These are phyloP conservation scores for Suhomyces prunicola DNA, from an alignment of 805 yeast species.

Conservation along the genomic window DNA sequence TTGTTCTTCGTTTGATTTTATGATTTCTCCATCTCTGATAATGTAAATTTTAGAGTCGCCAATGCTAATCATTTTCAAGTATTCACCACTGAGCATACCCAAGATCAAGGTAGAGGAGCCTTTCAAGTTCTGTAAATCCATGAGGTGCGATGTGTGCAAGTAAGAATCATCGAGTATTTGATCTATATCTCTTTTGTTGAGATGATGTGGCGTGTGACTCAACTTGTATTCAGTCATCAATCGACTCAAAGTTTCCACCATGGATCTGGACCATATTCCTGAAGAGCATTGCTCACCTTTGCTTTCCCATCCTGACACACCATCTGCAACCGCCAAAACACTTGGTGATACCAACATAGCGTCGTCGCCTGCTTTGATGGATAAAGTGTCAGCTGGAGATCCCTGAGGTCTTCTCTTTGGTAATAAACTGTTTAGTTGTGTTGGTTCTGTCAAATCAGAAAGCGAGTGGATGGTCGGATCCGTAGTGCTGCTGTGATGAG, in stretches of 20 bases:
- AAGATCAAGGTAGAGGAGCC: slow-evolving; percentile 51
- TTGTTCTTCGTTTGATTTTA: slow-evolving; percentile 45
- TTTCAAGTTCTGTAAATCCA: slow-evolving; percentile 45
- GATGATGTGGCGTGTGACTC: slow-evolving; percentile 33
- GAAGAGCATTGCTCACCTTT: slow-evolving; percentile 39
- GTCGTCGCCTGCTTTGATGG: slow-evolving; percentile 55
- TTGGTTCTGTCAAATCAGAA: slow-evolving; percentile 49
- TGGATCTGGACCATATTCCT: slow-evolving; percentile 52
- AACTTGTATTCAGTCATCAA: slow-evolving; percentile 44
- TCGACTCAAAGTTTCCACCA: slow-evolving; percentile 49
- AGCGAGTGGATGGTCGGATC: slow-evolving; percentile 45
- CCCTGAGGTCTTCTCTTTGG: slow-evolving; percentile 53
- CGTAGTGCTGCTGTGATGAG: slow-evolving; percentile 42
- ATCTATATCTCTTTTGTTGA: slow-evolving; percentile 41
- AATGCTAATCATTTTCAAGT: slow-evolving; percentile 46
- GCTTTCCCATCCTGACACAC: slow-evolving; percentile 55
- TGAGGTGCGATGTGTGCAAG: slow-evolving; percentile 46
- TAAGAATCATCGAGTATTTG: slow-evolving; percentile 46
- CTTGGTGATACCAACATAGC: slow-evolving; percentile 55
- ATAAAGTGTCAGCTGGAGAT: slow-evolving; percentile 49
- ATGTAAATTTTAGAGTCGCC: slow-evolving; percentile 51
- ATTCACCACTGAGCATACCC: slow-evolving; percentile 48
- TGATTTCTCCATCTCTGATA: slow-evolving; percentile 44
- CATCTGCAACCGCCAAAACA: slow-evolving; percentile 54
- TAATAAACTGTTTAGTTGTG: slow-evolving; percentile 41